These are phyloP conservation scores for Penicillium sp. DNA, from an alignment of 2,329 filamentous ascomycete genomes.

Conservation along the genomic window DNA sequence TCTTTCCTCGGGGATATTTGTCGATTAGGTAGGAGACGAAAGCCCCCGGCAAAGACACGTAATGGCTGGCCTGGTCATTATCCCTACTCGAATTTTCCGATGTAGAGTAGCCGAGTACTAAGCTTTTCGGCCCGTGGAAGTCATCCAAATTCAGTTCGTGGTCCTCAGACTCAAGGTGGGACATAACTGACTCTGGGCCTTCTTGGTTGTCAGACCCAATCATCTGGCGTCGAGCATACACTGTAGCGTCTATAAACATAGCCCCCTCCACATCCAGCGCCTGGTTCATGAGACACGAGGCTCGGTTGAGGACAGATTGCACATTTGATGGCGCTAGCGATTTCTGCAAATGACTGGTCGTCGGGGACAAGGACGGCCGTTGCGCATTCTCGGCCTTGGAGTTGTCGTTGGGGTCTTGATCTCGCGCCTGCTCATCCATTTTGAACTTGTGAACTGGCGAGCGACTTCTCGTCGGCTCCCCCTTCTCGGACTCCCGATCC, in stretches of 20 bases:
- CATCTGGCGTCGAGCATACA: constrained; percentile 13
- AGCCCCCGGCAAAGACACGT: constrained; percentile 10
- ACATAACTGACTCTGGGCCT: background rate
- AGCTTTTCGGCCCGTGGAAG: constrained; percentile 7
- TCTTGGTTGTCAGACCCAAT: constrained; percentile 2
- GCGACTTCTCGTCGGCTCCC: background rate
- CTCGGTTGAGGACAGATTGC: constrained; percentile 15
- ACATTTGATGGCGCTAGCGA: constrained; percentile 12
- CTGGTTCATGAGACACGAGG: constrained; percentile 13
- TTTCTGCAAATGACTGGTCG: constrained; percentile 14
- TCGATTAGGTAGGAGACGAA: constrained; percentile 17
- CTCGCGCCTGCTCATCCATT: background rate
- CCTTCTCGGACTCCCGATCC: background rate
- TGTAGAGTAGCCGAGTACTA: constrained; percentile 16
- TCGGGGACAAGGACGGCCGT: constrained; percentile 12
- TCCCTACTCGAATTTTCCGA: constrained; percentile 6
- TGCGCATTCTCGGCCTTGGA: constrained; percentile 2
- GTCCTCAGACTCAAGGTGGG: background rate
- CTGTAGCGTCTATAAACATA: constrained; percentile 17
- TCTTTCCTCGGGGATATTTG: constrained; percentile 16
- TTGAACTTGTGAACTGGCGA: constrained; percentile 14
- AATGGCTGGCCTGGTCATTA: constrained; percentile 6
- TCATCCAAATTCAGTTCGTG: background rate
- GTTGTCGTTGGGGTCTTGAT: background rate
- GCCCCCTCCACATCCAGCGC: constrained; percentile 17